phyloP scores from a whole-genome alignment of 2,329 filamentous ascomycete species.

The Immersiporthe knoxdaviesiana region DNA sequence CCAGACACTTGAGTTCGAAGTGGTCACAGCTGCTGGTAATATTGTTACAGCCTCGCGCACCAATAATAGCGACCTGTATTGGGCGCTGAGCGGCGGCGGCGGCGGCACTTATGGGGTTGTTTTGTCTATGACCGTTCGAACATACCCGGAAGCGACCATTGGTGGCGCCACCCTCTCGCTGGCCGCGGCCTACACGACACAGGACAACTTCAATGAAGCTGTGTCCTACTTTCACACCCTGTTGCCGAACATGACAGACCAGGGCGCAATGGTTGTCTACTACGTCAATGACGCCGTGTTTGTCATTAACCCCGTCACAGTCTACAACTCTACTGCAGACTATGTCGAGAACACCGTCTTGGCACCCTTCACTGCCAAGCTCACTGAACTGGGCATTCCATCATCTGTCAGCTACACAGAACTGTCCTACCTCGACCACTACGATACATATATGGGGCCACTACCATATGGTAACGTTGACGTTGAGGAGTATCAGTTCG shows the following conservation, averaged over 20 bases:
- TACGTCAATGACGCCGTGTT: conserved; percentile 31
- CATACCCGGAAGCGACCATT: conserved; percentile 30
- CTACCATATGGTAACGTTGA: conserved; percentile 40
- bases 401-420: conserved; percentile 34
- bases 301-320: conserved; percentile 35
- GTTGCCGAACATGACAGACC: conserved; percentile 35
- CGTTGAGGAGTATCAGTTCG: conserved; percentile 41
- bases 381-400: conserved; percentile 35
- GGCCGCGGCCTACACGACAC: conserved; percentile 31
- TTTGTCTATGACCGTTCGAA: conserved; percentile 34
- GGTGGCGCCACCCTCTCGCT: conserved; percentile 32
- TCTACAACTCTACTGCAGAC: conserved; percentile 36
- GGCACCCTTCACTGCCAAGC: conserved; percentile 37
- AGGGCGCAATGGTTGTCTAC: conserved; percentile 35
- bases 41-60: conserved; percentile 45
- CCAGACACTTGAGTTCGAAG: conserved; percentile 51
- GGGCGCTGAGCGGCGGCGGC: conserved; percentile 51
- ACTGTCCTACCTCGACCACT: conserved; percentile 40
- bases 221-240: conserved; percentile 34
- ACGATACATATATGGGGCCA: conserved; percentile 42
- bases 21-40: conserved; percentile 50
- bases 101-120: conserved; percentile 43
- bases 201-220: conserved; percentile 32
- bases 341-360: conserved; percentile 37
- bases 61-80: conserved; percentile 51